These are phyloP conservation scores for Platanus orientalis DNA, from an alignment of 164 flowering plant genomes.

Conservation along the genomic window DNA sequence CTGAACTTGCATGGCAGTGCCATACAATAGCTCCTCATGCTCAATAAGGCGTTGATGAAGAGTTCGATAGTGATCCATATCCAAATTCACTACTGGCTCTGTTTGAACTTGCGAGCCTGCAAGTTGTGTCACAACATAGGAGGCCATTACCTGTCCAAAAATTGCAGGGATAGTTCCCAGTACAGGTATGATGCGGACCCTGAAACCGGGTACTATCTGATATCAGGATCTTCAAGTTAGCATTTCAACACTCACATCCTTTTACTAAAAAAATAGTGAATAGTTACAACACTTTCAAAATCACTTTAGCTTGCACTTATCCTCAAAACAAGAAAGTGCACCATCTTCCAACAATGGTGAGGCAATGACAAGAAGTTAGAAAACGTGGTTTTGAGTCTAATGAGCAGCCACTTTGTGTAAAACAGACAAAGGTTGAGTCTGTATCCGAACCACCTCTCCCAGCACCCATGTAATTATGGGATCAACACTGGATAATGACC, in stretches of 20 bases:
- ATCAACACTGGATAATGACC: too few species aligned
- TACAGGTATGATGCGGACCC: constrained; percentile 96
- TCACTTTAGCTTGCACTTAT: constrained; percentile 1
- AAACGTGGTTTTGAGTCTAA: too few species aligned
- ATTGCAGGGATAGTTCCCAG: constrained; percentile 95
- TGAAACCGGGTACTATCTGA: constrained; percentile 89
- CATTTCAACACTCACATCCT: constrained; percentile 3
- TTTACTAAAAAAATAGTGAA: background rate
- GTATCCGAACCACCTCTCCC: too few species aligned
- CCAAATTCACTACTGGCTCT: constrained; percentile 86
- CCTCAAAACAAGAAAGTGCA: background rate
- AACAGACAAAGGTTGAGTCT: too few species aligned
- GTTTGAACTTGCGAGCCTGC: constrained; percentile 71
- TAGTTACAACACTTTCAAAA: background rate
- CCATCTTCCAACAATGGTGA: background rate
- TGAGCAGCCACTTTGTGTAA: too few species aligned
- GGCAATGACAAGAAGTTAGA: background rate
- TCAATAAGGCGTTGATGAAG: constrained; percentile 95
- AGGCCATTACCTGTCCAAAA: constrained; percentile 98
- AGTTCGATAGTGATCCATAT: constrained; percentile 68
- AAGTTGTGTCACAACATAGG: constrained; percentile 79
- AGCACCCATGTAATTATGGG: too few species aligned
- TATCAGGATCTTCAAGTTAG: constrained; percentile 13
- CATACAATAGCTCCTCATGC: constrained; percentile 83
- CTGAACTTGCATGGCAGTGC: constrained; percentile 67